Base-by-base conservation (phyloP, 2,329 filamentous ascomycete genomes). In the Exophiala phaeomuriformis region DNA sequence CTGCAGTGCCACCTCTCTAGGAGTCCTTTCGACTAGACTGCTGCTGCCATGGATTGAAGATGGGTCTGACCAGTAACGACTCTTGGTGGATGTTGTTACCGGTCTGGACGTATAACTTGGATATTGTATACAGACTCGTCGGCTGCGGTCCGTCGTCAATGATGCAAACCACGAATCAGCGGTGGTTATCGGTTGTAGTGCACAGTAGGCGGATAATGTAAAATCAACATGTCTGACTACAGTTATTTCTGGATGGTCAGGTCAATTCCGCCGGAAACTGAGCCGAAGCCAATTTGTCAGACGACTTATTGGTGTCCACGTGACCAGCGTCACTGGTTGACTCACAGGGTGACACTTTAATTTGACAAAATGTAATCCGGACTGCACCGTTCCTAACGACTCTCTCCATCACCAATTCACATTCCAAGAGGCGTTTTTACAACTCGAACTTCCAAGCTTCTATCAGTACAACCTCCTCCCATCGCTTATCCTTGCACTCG, bases 261-360 rank as follows among this genome's bases (percentile, higher is more conserved):
- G 19, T 19, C 19, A 19, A 19, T 19, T 19, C 19, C 19, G 19
- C 19, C 19, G 19, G 19, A 19, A 19, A 19, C 19, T 19, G 19
- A 19, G 19, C 19, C 19, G 19, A 19, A 19, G 19, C 19, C 19
- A 19, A 19, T 40, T 44, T 43, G 53, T 55, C 53, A 51, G 53
- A 49, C 48, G 39, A 29, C 9, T 35, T 29, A n/a, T 46, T 42
- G 1, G 5, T 43, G 12, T 43, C 9, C 42, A 57, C 55, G 55
- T 57, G 55, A 52, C 41, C 19, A 43, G 39, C 39, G 42, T 53
- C 48, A 52, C 49, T 32, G 10, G 27, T 53, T 57, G 54, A 57
- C 54, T 57, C 54, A 57, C 47, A 42, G 19, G 31, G 19, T n/a
- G 30, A n/a, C 29, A 19, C n/a, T 29, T 19, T 33, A 36, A 55